These are phyloP conservation scores for Capronia americana DNA, from an alignment of 2,329 filamentous ascomycete species.

Conservation along the genomic window DNA sequence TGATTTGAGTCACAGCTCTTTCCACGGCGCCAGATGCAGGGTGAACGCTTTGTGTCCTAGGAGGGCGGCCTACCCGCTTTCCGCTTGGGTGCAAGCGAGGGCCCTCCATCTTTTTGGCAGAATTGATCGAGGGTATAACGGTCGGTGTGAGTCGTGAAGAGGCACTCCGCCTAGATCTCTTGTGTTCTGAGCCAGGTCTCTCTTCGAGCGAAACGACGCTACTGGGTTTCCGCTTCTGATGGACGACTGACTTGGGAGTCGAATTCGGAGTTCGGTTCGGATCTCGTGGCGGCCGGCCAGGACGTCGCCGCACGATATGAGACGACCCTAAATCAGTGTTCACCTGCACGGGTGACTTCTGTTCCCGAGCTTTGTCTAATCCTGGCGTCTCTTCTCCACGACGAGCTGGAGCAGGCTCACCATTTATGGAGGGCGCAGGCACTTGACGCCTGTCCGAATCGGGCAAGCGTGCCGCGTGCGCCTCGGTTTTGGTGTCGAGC, in stretches of 20 bases:
- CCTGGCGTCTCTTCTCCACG: not conserved
- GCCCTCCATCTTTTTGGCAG: conserved; percentile 17
- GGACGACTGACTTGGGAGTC: conserved; percentile 10
- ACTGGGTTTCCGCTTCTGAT: conserved; percentile 15
- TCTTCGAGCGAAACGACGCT: not conserved
- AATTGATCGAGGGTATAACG: not conserved
- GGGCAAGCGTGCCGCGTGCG: conserved; percentile 23
- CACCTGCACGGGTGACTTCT: not conserved
- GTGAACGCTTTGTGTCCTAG: conserved; percentile 43
- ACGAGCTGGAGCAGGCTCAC: not conserved
- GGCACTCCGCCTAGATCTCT: conserved; percentile 17
- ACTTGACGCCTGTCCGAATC: conserved; percentile 32
- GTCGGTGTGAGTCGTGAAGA: conserved; percentile 19
- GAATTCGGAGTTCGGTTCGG: not conserved
- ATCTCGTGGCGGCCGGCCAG: not conserved
- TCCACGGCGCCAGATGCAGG: conserved; percentile 22
- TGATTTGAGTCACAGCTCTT: conserved; percentile 7
- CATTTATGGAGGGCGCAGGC: conserved; percentile 1
- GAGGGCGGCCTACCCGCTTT: conserved; percentile 42
- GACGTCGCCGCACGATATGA: not conserved
- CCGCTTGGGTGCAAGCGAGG: conserved; percentile 14
- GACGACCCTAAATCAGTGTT: not conserved
- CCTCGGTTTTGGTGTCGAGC: not conserved
- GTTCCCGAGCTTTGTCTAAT: not conserved
- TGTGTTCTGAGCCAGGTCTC: not conserved